These are phyloP conservation scores for Chlorencoelia australis DNA, from an alignment of 2,329 filamentous ascomycete species.

Conservation along the genomic window DNA sequence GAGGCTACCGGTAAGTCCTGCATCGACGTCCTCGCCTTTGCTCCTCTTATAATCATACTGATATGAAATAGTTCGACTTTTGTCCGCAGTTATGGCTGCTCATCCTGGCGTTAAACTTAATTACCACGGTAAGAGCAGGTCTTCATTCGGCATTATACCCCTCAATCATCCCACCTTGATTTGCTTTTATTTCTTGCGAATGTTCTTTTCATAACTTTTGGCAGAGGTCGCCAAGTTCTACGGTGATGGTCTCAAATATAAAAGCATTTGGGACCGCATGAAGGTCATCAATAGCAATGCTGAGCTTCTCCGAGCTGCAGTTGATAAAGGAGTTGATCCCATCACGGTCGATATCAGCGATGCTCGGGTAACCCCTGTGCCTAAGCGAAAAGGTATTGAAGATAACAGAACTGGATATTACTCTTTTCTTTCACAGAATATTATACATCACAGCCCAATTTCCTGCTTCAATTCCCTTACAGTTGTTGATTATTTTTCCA, in stretches of 20 bases:
- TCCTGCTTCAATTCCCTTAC: background rate
- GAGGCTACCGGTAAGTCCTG: slow-evolving; percentile 36
- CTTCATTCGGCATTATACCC: slow-evolving; percentile 2
- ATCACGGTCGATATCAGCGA: slow-evolving; percentile 12
- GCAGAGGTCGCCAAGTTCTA: slow-evolving; percentile 45
- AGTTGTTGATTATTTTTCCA: slow-evolving; percentile 14
- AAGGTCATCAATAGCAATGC: slow-evolving; percentile 13
- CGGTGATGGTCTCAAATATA: slow-evolving; percentile 16
- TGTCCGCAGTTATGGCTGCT: slow-evolving; percentile 51
- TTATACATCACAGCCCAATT: background rate
- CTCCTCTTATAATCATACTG: background rate
- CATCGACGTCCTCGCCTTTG: background rate
- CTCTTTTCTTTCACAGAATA: background rate
- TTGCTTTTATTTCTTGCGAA: background rate
- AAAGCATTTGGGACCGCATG: slow-evolving; percentile 16
- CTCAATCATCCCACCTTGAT: background rate
- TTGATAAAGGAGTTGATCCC: slow-evolving; percentile 16
- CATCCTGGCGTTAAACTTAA: slow-evolving; percentile 45
- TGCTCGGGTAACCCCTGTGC: too few relatives aligned
- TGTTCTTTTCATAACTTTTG: background rate
- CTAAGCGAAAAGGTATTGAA: slow-evolving; percentile 12
- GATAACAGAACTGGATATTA: too few relatives aligned
- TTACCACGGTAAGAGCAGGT: slow-evolving; percentile 45
- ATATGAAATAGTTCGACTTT: slow-evolving; percentile 37
- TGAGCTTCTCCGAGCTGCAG: slow-evolving; percentile 12